Conservation (phyloP, 2,329 filamentous ascomycete species). For the Sporothrix globosa region DNA sequence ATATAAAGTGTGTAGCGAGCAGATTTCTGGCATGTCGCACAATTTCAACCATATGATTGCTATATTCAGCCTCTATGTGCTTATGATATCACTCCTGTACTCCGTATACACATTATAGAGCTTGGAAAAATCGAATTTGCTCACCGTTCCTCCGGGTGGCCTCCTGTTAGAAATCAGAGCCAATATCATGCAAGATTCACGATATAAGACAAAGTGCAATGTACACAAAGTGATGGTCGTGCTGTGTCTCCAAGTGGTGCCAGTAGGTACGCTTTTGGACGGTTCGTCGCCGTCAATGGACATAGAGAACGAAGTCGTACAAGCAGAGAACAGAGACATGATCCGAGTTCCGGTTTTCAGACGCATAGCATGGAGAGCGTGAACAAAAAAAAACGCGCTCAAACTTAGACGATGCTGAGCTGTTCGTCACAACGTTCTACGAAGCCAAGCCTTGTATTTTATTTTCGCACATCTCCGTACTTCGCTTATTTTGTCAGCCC, state of each 20-base stretch:
- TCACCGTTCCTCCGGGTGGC: neutral
- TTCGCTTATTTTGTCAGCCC: neutral
- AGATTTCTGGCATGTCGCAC: slow-evolving; percentile 8
- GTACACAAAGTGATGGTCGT: neutral
- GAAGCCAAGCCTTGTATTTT: neutral
- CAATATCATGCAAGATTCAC: neutral
- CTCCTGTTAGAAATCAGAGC: neutral
- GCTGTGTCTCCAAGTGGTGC: neutral
- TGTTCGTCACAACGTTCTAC: neutral
- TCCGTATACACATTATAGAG: neutral
- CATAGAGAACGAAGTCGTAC: neutral
- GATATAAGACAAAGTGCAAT: neutral
- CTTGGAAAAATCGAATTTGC: neutral
- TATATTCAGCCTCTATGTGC: neutral
- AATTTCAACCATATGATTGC: too few relatives aligned
- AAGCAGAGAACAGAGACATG: neutral
- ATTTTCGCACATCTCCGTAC: neutral
- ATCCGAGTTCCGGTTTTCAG: slow-evolving; percentile 13
- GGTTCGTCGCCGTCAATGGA: neutral
- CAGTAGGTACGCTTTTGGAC: too few relatives aligned
- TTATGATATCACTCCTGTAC: neutral
- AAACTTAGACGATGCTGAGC: slow-evolving; percentile 1
- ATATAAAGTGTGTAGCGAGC: neutral
- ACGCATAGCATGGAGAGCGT: too few relatives aligned
- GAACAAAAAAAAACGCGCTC: slow-evolving; percentile 5